Conservation (phyloP, 2,329 filamentous ascomycete species). For the Claviceps fusiformis region DNA sequence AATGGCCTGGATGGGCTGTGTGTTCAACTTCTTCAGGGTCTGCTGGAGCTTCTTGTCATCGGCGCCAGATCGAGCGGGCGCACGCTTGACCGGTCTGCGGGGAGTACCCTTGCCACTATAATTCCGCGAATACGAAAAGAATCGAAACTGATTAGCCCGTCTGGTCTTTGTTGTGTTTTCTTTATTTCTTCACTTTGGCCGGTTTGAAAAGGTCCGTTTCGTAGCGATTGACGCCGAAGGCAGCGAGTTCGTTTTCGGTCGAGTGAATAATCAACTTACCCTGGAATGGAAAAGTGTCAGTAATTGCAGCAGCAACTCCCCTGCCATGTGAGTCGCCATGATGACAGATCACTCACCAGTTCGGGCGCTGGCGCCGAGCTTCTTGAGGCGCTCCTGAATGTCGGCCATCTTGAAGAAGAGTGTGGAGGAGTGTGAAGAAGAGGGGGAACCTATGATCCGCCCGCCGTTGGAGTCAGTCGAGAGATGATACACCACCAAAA, state of each 20-base stretch:
- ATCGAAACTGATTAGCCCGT: constrained; percentile 13
- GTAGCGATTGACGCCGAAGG: neutral
- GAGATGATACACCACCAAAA: neutral
- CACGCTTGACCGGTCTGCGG: constrained; percentile 96
- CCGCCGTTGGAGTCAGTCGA: constrained; percentile 7
- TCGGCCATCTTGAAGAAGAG: constrained; percentile 33
- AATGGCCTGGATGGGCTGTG: constrained; percentile 97
- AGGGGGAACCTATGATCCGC: constrained; percentile 2
- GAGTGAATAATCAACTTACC: constrained; percentile 19
- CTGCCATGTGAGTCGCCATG: neutral
- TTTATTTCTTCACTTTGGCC: neutral
- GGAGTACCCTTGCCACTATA: constrained; percentile 89
- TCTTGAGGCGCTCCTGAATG: constrained; percentile 46
- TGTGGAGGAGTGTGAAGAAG: constrained; percentile 14
- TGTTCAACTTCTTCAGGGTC: constrained; percentile 97
- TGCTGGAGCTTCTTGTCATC: constrained; percentile 99
- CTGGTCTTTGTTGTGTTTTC: too few species aligned
- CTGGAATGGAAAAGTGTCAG: constrained; percentile 11
- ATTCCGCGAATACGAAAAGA: constrained; percentile 4
- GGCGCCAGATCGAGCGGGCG: constrained; percentile 78
- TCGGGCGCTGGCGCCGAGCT: constrained; percentile 38
- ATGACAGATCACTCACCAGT: constrained; percentile 48
- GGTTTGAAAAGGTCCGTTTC: neutral
- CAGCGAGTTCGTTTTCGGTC: neutral
- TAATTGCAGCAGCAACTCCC: neutral